A percentile compares a stretch with the other conserved stretches of the same genome.
Evolutionary conservation across 805 yeast species (phyloP).

Genomic region (Cyberlindnera mycetangii): DNA sequence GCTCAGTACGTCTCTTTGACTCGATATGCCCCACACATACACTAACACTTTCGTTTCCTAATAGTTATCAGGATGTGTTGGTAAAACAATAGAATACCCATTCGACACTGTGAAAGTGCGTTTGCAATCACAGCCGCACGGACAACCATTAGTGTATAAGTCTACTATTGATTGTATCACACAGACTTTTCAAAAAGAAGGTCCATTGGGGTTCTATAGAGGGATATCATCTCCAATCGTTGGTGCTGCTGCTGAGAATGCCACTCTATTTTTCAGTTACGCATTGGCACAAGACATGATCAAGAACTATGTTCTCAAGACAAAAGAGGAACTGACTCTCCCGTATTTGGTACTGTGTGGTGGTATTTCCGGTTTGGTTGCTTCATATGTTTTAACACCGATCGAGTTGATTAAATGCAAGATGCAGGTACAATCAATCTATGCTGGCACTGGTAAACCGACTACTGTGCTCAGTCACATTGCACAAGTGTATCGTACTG

Average conservation of each 20-base stretch:
- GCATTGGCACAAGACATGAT: slow-evolving; percentile 42
- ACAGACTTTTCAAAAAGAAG: slow-evolving; percentile 65
- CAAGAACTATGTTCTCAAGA: slow-evolving; percentile 24
- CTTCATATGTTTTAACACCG: slow-evolving; percentile 84
- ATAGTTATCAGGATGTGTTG: slow-evolving; percentile 66
- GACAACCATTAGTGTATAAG: slow-evolving; percentile 41
- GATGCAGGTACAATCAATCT: slow-evolving; percentile 63
- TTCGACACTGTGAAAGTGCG: slow-evolving; percentile 92
- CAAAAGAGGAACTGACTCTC: slow-evolving; percentile 32
- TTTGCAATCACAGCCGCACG: slow-evolving; percentile 69
- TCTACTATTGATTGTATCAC: slow-evolving; percentile 67
- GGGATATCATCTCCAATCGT: slow-evolving; percentile 79
- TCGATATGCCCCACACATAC: background rate
- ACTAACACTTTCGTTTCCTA: background rate
- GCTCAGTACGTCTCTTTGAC: slow-evolving; percentile 30
- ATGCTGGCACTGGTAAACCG: slow-evolving; percentile 19
- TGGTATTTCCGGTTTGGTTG: slow-evolving; percentile 76
- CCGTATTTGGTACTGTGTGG: slow-evolving; percentile 61
- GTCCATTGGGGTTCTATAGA: slow-evolving; percentile 73
- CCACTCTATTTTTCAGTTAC: slow-evolving; percentile 71
- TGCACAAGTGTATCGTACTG: slow-evolving; percentile 38
- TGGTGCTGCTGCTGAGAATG: slow-evolving; percentile 90
- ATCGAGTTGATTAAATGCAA: slow-evolving; percentile 89
- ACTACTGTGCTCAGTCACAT: slow-evolving; percentile 39
- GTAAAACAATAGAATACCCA: slow-evolving; percentile 86